Evolutionary conservation across 306 rosid species (phyloP).

Genomic region (Prunus padus): DNA sequence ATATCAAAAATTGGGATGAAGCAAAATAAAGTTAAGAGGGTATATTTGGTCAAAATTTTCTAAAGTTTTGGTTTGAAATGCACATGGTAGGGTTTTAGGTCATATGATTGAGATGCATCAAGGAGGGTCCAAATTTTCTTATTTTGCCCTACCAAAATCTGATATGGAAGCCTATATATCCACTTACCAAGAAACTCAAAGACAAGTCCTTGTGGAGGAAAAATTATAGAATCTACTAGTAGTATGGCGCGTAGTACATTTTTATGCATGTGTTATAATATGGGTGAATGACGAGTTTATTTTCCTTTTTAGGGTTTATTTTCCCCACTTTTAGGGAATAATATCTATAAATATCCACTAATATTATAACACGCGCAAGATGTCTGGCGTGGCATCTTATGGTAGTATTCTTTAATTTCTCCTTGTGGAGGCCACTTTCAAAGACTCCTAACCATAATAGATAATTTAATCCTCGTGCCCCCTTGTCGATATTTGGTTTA

Average conservation of each 20-base stretch:
- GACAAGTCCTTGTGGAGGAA: slow-evolving; percentile 33
- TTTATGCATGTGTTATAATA: no score
- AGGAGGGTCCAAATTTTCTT: slow-evolving; percentile 16
- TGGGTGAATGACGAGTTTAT: no score
- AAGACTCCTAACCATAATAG: slow-evolving; percentile 16
- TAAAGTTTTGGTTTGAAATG: background rate
- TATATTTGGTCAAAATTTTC: background rate
- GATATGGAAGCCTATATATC: background rate
- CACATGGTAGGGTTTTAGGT: slow-evolving; percentile 28
- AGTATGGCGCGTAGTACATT: no score
- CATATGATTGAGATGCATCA: slow-evolving; percentile 5
- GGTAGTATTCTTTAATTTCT: background rate
- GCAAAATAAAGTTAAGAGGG: background rate
- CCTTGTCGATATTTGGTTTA: slow-evolving; percentile 14
- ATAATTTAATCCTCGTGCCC: background rate
- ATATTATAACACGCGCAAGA: no score
- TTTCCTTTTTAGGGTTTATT: no score
- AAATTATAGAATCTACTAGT: no score
- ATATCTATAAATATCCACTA: no score
- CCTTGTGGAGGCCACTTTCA: slow-evolving; percentile 35
- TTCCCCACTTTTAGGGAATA: no score
- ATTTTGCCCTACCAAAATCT: background rate
- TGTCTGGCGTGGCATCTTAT: no score
- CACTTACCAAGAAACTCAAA: background rate
- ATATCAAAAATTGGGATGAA: background rate